These are phyloP conservation scores for Wickerhamiella allomyrinae DNA, from an alignment of 805 yeast genomes.

Conservation along the genomic window DNA sequence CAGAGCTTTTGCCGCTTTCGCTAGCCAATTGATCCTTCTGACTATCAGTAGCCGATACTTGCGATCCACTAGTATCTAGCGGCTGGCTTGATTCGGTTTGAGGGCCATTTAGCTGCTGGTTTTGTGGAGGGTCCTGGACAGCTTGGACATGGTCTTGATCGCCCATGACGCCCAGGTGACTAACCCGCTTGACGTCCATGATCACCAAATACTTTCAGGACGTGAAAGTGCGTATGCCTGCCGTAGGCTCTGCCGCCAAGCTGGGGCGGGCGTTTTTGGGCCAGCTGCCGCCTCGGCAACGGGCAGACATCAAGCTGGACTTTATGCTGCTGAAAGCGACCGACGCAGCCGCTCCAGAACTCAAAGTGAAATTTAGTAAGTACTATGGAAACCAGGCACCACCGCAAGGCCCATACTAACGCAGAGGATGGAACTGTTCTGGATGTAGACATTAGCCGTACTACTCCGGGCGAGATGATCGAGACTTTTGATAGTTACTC, in stretches of 20 bases:
- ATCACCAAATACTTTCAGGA: constrained; percentile 79
- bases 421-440: constrained; percentile 56
- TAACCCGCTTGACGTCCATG: constrained; percentile 31
- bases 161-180: no score
- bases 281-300: constrained; percentile 63
- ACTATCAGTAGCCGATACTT: no score
- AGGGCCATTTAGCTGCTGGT: no score
- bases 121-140: no score
- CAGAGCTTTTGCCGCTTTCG: no score
- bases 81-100: no score
- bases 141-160: no score
- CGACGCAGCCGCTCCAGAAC: constrained; percentile 38
- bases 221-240: constrained; percentile 49
- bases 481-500: constrained; percentile 69
- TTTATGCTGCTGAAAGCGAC: constrained; percentile 40
- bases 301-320: constrained; percentile 46
- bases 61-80: no score
- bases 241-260: constrained; percentile 34
- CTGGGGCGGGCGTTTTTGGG: constrained; percentile 68
- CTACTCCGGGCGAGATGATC: constrained; percentile 46
- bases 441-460: constrained; percentile 47
- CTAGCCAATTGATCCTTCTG: no score
- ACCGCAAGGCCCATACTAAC: constrained; percentile 2
- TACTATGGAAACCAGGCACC: constrained; percentile 1
- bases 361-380: constrained; percentile 54